Base-by-base conservation (phyloP, 495 filamentous ascomycete genomes). In the Aspergillus steynii region DNA sequence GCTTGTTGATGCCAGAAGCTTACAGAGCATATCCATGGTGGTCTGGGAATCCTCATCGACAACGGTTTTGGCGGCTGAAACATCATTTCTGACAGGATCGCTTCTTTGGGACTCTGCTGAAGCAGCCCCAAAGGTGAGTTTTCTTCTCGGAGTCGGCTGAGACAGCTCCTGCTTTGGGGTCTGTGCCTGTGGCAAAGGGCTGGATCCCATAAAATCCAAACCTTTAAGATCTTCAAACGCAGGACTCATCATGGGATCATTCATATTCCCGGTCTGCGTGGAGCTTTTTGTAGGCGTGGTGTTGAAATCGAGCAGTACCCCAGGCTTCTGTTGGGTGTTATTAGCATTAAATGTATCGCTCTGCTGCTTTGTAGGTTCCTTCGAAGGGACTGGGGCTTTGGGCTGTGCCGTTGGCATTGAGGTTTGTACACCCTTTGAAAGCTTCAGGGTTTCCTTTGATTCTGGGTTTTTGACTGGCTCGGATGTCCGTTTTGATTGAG, bases 141-240 rank as follows among this genome's bases (percentile, higher is more conserved):
- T 8, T 15, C 37, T 42, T 42, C 3, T 10, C 12, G 37, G 37
- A 4, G 12, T 14, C 37, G 37, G 37, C 10, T 12, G 37, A 14
- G 37, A 1, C 9, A 1, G 37, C 9, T 42, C 37, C 1, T 42
- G 10, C 9, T 42, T 15, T 42, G 12, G 37, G 12, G 37, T 42
- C 37, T 42, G 37, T 1, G 14, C 37, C 10, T 14, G 37, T 4
- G 7, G 37, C 9, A 8, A 37, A 32, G 31, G 31, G 7, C 31
- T 32, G 34, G 34, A 8, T 37, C 5, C 8, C 20, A 8, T 37
- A 42, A 68, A 71, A 26, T 66, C 59, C 15, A 71, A 42, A 4
- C 68, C 68, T 52, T 66, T 27, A 42, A 71, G 55, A 42, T 68
- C 65, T 49, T 55, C 50, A 42, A 64, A 47, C 0, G 54, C 55